Evolutionary conservation across 1,284 basidiomycete species (phyloP), one percentile per base, ranked within the genome.

Genomic region (Ceratobasidium sp.): DNA sequence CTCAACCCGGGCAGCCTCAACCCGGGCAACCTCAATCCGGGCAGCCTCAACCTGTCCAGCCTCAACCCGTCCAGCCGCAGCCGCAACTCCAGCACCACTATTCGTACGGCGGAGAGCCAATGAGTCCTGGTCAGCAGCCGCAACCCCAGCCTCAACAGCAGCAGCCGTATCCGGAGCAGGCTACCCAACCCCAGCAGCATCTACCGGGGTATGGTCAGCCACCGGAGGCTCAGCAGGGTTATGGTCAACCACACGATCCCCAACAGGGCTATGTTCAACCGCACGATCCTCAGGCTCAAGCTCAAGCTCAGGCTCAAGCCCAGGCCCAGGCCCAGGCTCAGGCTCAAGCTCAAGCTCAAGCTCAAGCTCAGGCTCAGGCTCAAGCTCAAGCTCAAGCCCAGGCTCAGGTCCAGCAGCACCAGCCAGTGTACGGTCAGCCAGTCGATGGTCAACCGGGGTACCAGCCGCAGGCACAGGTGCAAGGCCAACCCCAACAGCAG

Each of bases 11-110:
- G 24, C 76, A 78, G 58, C 79, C 77, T 24, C n/a, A n/a, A n/a
- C n/a, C n/a, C n/a, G n/a, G n/a, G n/a, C 83, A 79, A 56, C 75
- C 80, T 76, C 78, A 78, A 61, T 81, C 76, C 75, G 78, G 79
- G 29, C 81, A 81, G 76, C 79, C 75, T 13, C 78, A 79, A 54
- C 76, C 76, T n/a, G n/a, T n/a, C n/a, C n/a, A n/a, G n/a, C n/a
- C n/a, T n/a, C n/a, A n/a, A n/a, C n/a, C n/a, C n/a, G n/a, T n/a
- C n/a, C n/a, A n/a, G 31, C 78, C 77, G 54, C 74, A 74, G 27
- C 75, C 71, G 39, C 69, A 74, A 27, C 72, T 63, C 29, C 58
- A 62, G 61, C 63, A 54, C 74, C 8, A 24, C 51, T 71, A 66
- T 58, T 41, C 58, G 16, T 77, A 78, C 27, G 72, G 74, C 22